Evolutionary conservation across 805 yeast species (phyloP), one percentile per base, ranked within the genome.

Genomic region (Lachancea meyersii): DNA sequence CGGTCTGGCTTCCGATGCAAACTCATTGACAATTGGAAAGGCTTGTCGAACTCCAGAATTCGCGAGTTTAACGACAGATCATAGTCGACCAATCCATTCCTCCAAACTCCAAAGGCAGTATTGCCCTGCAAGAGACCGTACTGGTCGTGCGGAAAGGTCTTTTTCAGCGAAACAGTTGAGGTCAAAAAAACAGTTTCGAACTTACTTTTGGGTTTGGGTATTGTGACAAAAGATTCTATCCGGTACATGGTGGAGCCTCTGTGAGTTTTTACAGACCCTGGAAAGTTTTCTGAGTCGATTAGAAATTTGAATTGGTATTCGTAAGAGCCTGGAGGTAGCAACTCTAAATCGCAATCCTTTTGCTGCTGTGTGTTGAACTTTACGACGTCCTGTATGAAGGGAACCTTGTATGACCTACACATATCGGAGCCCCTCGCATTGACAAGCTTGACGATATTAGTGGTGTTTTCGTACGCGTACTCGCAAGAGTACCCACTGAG

Each of bases 231-330:
- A 2, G 46, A 27, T 23, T 50, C 54, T 9, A 48, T 27, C 17
- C 52, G 41, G 41, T 50, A 50, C 8, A 38, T 40, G 18, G 47
- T 48, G 11, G 50, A 44, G 4, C 54, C 54, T n/a, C 31, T 35
- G 3, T 21, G 35, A 13, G 50, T 40, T 4, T 28, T 31, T 8
- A 46, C 26, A 3, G 46, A 41, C 6, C 51, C 44, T 19, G 49
- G 54, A 27, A 43, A 48, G 11, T 37, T 41, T 1, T 27, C 23
- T 1, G 54, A 41, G 21, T 50, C 51, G 3, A 48, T 16, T 10
- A 46, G 23, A 38, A 46, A 44, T 11, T 38, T 40, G 41, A 50
- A 48, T 2, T 26, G 33, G 13, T 44, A 19, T 18, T 44, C 41
- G 36, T 44, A 38, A 9, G 38, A 34, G 19, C 48, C 47, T 18